phyloP scores from a whole-genome alignment of 139 green algal genomes.

The Coccomyxa sp. region DNA sequence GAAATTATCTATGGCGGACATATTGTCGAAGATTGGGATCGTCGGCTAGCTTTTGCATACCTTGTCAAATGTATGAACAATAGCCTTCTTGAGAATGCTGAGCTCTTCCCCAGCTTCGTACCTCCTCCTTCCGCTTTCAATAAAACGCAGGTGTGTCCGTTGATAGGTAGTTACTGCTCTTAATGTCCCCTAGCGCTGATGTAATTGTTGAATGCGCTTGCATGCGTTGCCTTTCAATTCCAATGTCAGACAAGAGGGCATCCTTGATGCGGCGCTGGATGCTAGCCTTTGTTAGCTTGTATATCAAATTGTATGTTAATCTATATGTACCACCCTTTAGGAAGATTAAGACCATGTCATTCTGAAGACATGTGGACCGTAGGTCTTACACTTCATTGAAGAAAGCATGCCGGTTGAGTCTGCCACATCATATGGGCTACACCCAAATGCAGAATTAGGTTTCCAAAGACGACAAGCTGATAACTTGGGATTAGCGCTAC shows the following conservation, averaged over 20 bases:
- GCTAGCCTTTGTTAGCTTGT: too few relatives aligned
- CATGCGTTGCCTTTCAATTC: background rate
- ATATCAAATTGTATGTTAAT: too few relatives aligned
- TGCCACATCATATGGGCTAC: conserved; percentile 78
- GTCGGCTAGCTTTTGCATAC: conserved; percentile 75
- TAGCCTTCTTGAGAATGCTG: conserved; percentile 71
- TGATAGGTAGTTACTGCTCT: background rate
- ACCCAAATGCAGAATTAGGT: conserved; percentile 91
- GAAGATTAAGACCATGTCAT: too few relatives aligned
- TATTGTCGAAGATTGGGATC: conserved; percentile 92
- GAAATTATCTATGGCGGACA: conserved; percentile 97
- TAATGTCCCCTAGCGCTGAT: background rate
- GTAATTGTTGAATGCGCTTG: background rate
- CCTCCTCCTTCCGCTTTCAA: conserved; percentile 43
- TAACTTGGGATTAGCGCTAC: conserved; percentile 64
- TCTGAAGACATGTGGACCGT: too few relatives aligned
- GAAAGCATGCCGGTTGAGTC: conserved; percentile 79
- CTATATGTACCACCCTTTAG: too few relatives aligned
- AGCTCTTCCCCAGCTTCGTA: conserved; percentile 71
- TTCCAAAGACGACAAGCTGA: conserved; percentile 86
- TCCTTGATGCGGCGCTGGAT: too few relatives aligned
- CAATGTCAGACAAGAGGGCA: background rate
- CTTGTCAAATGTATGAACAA: conserved; percentile 79
- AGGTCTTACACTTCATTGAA: conserved; percentile 79
- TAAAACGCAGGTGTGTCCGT: conserved; percentile 54